Base-by-base conservation (phyloP, 768 basidiomycete species). In the Trametes cinnabarina region DNA sequence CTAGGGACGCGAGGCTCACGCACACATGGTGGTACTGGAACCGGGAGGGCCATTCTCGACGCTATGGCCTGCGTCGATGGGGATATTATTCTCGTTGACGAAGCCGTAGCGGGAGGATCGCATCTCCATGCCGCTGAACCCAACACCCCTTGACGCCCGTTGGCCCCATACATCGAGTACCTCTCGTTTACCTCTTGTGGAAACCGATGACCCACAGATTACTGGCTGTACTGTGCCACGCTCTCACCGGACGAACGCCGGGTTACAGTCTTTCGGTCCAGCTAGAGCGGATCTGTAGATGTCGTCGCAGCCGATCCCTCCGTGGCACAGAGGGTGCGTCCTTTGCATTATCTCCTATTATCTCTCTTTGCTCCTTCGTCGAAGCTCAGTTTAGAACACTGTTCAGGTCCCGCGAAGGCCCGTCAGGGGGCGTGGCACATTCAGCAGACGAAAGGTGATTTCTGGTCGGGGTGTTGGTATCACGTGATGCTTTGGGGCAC, bases 291-390 rank as follows among this genome's bases (percentile, higher is more conserved):
- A 39, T 14, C 41, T 22, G n/a, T n/a, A n/a, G n/a, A n/a, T n/a
- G 8, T 25, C 8, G 47, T 14, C 15, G 47, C 4, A 23, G 37
- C 32, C 26, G 37, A 26, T 10, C 11, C 42, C 57, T 34, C 35
- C n/a, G 40, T 57, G 42, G 48, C 32, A 57, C 34, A 43, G 42
- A 15, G 17, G 23, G 57, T 58, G 57, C 35, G 50, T 17, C 1
- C 4, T 58, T 25, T 58, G 35, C 57, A 51, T 58, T 58, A 34
- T 58, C 50, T 23, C 6, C n/a, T n/a, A n/a, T n/a, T n/a, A n/a
- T n/a, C n/a, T n/a, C n/a, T n/a, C n/a, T n/a, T n/a, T n/a, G n/a
- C n/a, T n/a, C n/a, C n/a, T 35, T 23, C 41, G 20, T 9, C 9
- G 55, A 44, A 43, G 40, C 47, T 44, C 2, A 49, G 7, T 26